Base-by-base conservation (phyloP, 2,329 filamentous ascomycete species). In the Dryadomyces quercivorus region DNA sequence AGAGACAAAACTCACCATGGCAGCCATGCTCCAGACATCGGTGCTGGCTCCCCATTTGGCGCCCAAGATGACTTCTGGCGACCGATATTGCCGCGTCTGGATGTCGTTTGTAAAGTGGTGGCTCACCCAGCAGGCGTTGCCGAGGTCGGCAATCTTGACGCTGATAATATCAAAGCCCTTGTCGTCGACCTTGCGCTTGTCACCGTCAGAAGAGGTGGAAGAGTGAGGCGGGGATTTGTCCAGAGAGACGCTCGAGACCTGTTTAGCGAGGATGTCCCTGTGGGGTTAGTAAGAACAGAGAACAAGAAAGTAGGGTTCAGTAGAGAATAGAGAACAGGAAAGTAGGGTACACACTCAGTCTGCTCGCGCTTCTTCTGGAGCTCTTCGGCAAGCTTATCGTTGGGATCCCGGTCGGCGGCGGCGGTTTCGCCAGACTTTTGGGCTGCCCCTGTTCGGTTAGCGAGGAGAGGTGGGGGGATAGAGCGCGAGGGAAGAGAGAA, bases 81-180 rank as follows among this genome's bases (percentile, higher is more conserved):
- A 97, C 55, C 93, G 80, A 70, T 98, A 98, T 71, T 98, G 93
- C 64, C 93, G 80, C 9, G 93, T 98, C 69, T 98, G 93, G 64
- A 98, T 98, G 67, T 98, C 93, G 67, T 98, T 96, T 65, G 93
- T 98, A 71, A 98, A 98, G 70, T 98, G 93, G 67, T 98, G 93
- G 60, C 90, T 90, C 31, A 95, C 91, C 93, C 93, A 98, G 74
- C 93, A 98, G 20, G 93, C 93, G 67, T 98, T 98, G 57, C 93
- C 93, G 55, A 98, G 75, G 74, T 98, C 93, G 45, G 93, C 93
- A 73, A 98, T 98, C 74, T 98, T 98, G 69, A 98, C 93, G 38
- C 92, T 96, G 63, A 98, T 97, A 60, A 90, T 86, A 59, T 91
- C 87, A 61, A 75, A 63, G 62, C 70, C 64, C 65, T 88, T 79